Evolutionary conservation across 345 rosid species (phyloP), one percentile per base, ranked within the genome.

Genomic region (Murraya paniculata): DNA sequence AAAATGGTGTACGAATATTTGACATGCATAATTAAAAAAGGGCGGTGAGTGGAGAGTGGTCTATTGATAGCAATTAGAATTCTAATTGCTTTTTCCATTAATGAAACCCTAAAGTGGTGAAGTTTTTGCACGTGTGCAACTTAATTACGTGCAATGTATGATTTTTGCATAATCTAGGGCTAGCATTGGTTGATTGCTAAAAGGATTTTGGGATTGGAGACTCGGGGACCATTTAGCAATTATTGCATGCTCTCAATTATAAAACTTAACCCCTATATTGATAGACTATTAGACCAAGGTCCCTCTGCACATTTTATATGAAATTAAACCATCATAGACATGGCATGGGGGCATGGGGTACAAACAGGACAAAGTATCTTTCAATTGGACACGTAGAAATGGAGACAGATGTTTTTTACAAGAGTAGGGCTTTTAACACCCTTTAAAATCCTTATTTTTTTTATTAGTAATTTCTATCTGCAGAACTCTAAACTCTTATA

Each of bases 91-190:
- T 76, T 72, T 58, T 45, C 50, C 50, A 45, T 45, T 45, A 45
- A 70, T 70, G 55, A n/a, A 64, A 70, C 57, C 53, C 65, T 62
- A 79, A 56, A 81, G 80, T 71, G n/a, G 58, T 60, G 31, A 48
- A 39, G n/a, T 71, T 68, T 4, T 73, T 73, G 83, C 87, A 83
- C 89, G 86, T 85, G 88, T 77, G 82, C 27, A 73, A 65, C 79
- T 62, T 81, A 71, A 69, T 25, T 69, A 72, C 88, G 75, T 79
- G 86, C 80, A 59, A 67, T 39, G 65, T 53, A 11, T 68, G 72
- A 75, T 86, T 75, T 77, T 48, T 59, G 81, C 80, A 79, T 67
- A 80, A 71, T 27, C 58, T 76, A 72, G 61, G 62, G 72, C 18
- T 68, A 74, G 24, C 78, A 71, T 80, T 81, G 75, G 64, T 70